Evolutionary conservation across 768 basidiomycete genomes (phyloP), one percentile per base, ranked within the genome.

Genomic region (Phylloporus arenicola): DNA sequence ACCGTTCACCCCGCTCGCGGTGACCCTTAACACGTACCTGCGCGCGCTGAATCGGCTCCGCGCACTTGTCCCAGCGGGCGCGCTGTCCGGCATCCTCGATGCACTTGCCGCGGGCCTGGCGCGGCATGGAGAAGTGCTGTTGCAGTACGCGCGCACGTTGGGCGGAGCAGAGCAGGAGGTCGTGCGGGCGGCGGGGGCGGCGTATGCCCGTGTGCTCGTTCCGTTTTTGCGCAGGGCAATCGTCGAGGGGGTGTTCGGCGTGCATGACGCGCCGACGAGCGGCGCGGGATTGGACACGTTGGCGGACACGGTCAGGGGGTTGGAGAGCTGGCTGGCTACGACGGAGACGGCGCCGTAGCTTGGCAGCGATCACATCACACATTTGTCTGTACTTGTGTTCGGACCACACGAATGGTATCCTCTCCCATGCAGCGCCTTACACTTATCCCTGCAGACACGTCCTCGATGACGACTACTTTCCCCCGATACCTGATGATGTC

Each of bases 1-100:
- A 0, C 76, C 84, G 2, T 92, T 86, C 59, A 83, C 88, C 3
- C 84, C 87, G 0, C 72, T 95, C 2, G 92, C 90, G 2, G 68
- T 75, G 35, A 77, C 80, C 51, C 76, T 84, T 37, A 96, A 97
- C 60, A 77, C 81, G 3, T 68, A 92, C 20, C 72, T 93, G 4
- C 75, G 79, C 6, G 75, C 84, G 1, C 70, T 97, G 39, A 97
- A 97, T 64, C 76, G 82, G 3, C 71, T 97, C 19, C 84, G 94
- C 3, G 73, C 92, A 11, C 79, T 95, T 12, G 87, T 88, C 3
- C 91, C 92, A 3, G 69, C 79, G 12, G 73, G 72, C 11, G 73
- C 86, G n/a, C 60, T 82, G 41, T 57, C 61, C 1, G 72, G 76
- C n/a, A 69, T 90, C 10, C 60, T 72, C 1, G 57, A 57, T 1